Conservation (phyloP, 768 basidiomycete species). For the Phylloporus rhodoxanthus region DNA sequence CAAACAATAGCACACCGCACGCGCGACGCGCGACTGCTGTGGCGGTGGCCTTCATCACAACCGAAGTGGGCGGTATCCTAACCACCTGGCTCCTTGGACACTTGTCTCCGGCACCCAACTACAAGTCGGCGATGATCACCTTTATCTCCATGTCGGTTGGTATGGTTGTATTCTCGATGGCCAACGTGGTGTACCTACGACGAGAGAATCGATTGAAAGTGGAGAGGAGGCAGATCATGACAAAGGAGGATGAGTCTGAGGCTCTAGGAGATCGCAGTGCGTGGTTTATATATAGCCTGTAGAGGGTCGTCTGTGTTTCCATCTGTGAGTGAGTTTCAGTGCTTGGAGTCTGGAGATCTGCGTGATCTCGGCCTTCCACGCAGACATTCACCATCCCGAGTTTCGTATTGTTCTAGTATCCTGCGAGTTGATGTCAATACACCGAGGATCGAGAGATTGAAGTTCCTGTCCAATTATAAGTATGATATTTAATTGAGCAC, state of each 20-base stretch:
- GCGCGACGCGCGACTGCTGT: conserved; percentile 52
- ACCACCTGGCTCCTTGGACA: conserved; percentile 54
- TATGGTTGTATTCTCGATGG: conserved; percentile 32
- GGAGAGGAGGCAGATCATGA: conserved; percentile 27
- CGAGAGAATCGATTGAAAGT: conserved; percentile 44
- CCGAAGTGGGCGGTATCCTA: conserved; percentile 56
- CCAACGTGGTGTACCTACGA: conserved; percentile 38
- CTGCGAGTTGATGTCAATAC: too few relatives aligned
- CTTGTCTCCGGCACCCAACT: conserved; percentile 46
- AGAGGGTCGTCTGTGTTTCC: neutral
- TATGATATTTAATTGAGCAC: too few relatives aligned
- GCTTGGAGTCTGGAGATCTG: neutral
- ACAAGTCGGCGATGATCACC: conserved; percentile 40
- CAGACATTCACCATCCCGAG: too few relatives aligned
- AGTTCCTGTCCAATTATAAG: too few relatives aligned
- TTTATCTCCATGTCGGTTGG: conserved; percentile 34
- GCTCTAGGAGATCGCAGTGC: conserved; percentile 47
- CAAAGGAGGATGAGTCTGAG: conserved; percentile 34
- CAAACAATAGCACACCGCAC: conserved; percentile 57
- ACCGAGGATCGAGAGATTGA: neutral
- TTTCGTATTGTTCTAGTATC: too few relatives aligned
- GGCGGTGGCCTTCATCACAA: conserved; percentile 48
- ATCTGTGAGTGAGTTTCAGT: neutral
- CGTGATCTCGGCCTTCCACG: neutral
- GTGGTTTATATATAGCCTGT: conserved; percentile 52